Base-by-base conservation (phyloP, 179 eudicot species). In the Dionaea muscipula region DNA sequence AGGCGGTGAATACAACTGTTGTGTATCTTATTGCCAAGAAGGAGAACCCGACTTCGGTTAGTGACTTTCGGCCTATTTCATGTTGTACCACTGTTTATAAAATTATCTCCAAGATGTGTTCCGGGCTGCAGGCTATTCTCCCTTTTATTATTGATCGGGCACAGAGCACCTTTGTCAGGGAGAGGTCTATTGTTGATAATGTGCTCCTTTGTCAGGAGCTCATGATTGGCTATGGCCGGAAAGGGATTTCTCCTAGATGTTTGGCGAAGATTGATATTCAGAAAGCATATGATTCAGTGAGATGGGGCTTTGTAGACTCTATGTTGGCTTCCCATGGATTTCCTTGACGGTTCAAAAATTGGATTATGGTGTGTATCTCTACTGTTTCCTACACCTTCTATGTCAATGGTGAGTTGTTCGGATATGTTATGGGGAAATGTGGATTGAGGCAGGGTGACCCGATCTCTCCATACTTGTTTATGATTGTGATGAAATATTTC, bases 221-320 rank as follows among this genome's bases (percentile, higher is more conserved):
- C 2, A 9, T 37, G n/a, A 11, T 20, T 8, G 2, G 2, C 27
- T n/a, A 33, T 10, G 16, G 25, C 1, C 10, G 3, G 12, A 12
- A 17, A 24, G 20, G 13, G 2, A 2, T 4, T 4, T 22, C 45
- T 5, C 18, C 38, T 15, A 4, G 3, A 15, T 4, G 27, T 35
- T 13, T 20, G 4, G 1, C 33, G 8, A 54, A 54, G 18, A 2
- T 36, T 15, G 58, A 54, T 38, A 36, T 36, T 25, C 20, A 1
- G 15, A 54, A 54, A 38, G 46, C 58, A 15, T 54, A 36, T 36
- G 58, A 54, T 26, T 2, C 25, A 2, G 24, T 54, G 4, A 17
- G 27, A 3, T 54, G 58, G 58, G n/a, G 11, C 15, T 35, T 54
- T 7, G 1, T 52, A 1, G 20, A 52, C 4, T 2, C 12, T 1